A percentile compares a stretch with the other conserved stretches of the same genome.
phyloP scores from a whole-genome alignment of 176 grass and related monocot genomes.

The Oryza australiensis region DNA sequence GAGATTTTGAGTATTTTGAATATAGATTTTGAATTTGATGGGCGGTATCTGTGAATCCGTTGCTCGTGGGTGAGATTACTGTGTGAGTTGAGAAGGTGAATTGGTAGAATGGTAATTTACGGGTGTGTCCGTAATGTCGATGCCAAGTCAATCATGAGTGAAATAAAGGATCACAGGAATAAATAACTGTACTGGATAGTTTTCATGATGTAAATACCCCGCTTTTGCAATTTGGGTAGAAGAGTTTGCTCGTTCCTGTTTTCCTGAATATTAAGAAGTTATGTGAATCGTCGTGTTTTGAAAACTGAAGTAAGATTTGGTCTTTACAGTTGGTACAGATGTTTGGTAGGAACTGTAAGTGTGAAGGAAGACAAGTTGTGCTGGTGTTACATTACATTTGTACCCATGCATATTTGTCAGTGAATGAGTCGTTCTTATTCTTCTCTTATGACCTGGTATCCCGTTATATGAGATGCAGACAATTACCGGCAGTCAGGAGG shows the following conservation, averaged over 20 bases:
- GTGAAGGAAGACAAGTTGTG: background rate
- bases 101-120: background rate
- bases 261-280: too few species aligned
- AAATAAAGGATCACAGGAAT: background rate
- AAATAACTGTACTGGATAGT: background rate
- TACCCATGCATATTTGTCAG: background rate
- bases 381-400: slow-evolving; percentile 6
- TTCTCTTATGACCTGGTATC: background rate
- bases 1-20: background rate
- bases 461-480: slow-evolving; percentile 50
- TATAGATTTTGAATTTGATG: background rate
- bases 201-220: background rate
- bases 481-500: slow-evolving; percentile 62
- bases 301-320: background rate
- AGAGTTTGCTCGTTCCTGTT: background rate
- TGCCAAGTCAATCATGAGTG: background rate
- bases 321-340: background rate
- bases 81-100: background rate
- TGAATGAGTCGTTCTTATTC: background rate
- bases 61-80: background rate
- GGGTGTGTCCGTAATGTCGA: background rate
- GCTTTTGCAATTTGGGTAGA: slow-evolving; percentile 15
- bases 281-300: background rate
- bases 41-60: background rate
- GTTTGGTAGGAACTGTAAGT: background rate